These are phyloP conservation scores for Ogataea trehaloabstinens DNA, from an alignment of 805 yeast genomes.

Conservation along the genomic window DNA sequence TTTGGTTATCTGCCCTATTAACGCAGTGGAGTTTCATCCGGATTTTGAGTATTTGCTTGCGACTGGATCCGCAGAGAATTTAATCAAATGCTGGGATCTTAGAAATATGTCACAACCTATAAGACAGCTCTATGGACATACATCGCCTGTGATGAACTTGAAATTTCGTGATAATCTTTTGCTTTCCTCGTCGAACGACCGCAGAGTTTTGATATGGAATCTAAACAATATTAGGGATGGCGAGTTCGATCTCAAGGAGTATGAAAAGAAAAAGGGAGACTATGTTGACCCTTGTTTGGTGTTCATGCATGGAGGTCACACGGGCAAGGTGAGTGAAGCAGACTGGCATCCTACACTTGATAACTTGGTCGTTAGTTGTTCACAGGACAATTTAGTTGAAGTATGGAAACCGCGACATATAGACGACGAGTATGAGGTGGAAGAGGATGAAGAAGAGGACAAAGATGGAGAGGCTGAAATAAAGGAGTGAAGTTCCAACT, in stretches of 20 bases:
- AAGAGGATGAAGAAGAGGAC: conserved; percentile 41
- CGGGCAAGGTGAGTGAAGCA: conserved; percentile 63
- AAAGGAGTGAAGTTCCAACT: conserved; percentile 26
- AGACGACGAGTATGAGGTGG: conserved; percentile 37
- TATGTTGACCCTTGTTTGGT: conserved; percentile 73
- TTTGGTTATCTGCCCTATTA: conserved; percentile 68
- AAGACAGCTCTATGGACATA: conserved; percentile 68
- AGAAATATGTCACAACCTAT: conserved; percentile 59
- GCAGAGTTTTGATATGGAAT: conserved; percentile 76
- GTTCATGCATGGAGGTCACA: conserved; percentile 88
- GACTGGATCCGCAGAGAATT: conserved; percentile 76
- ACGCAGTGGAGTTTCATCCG: conserved; percentile 67
- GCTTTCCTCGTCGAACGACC: conserved; percentile 61
- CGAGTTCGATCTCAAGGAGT: conserved; percentile 52
- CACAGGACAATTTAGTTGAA: conserved; percentile 74
- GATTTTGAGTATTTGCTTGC: conserved; percentile 53
- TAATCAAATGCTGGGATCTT: conserved; percentile 73
- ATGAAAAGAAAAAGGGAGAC: conserved; percentile 48
- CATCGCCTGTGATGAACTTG: conserved; percentile 52
- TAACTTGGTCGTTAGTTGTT: conserved; percentile 62
- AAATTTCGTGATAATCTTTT: conserved; percentile 49
- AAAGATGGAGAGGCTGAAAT: conserved; percentile 27
- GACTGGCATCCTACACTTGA: conserved; percentile 63
- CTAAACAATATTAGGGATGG: conserved; percentile 54
- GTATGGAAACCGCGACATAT: conserved; percentile 68